A percentile compares a stretch with the other conserved stretches of the same genome.
These are phyloP conservation scores for Annulohypoxylon bovei DNA, from an alignment of 495 filamentous ascomycete species.

Conservation along the genomic window DNA sequence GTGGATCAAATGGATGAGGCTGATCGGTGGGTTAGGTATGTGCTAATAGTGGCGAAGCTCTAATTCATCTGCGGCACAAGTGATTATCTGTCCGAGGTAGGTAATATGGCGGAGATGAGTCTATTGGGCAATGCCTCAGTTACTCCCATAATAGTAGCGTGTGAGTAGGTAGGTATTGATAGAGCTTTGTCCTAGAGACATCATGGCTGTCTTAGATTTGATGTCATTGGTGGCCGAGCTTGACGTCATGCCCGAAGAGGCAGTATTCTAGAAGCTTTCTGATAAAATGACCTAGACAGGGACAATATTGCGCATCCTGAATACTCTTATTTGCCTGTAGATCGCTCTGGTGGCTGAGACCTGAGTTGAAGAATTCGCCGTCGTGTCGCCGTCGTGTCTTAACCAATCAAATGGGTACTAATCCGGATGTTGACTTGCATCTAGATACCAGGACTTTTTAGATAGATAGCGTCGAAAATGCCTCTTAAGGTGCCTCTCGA, in stretches of 20 bases:
- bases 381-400: background rate
- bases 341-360: background rate
- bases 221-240: background rate
- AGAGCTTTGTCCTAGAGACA: no score
- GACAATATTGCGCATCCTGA: background rate
- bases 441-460: background rate
- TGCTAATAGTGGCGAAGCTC: background rate
- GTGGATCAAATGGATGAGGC: background rate
- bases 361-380: background rate
- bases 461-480: background rate
- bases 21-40: background rate
- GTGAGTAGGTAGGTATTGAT: background rate
- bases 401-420: no score
- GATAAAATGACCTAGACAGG: background rate
- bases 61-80: background rate
- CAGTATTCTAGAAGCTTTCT: slow-evolving; percentile 29
- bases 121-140: slow-evolving; percentile 1
- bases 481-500: background rate
- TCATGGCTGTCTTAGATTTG: background rate
- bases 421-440: background rate
- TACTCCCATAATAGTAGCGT: background rate
- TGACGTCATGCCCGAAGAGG: slow-evolving; percentile 29
- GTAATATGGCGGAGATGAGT: background rate
- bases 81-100: background rate
- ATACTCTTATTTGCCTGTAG: background rate